These are phyloP conservation scores for Paraurostyla sp. DNA, from an alignment of 73 alveolate species.

Conservation along the genomic window DNA sequence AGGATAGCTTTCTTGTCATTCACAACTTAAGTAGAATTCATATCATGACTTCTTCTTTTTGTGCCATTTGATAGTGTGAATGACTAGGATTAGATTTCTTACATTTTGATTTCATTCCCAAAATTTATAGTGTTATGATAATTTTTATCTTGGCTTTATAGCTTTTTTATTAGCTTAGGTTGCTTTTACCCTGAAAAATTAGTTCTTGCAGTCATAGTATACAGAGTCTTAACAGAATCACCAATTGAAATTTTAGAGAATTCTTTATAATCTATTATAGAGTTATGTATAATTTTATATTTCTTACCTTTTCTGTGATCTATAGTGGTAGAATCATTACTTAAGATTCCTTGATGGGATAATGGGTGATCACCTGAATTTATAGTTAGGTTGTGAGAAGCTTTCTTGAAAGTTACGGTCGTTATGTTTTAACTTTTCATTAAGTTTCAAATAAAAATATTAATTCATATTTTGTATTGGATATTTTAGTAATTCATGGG, in stretches of 20 bases:
- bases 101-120: no score
- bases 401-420: no score
- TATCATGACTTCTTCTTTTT: background rate
- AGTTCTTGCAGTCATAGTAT: slow-evolving; percentile 44
- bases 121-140: background rate
- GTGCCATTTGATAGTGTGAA: no score
- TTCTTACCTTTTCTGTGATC: slow-evolving; percentile 11
- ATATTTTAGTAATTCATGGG: no score
- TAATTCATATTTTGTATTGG: no score
- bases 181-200: slow-evolving; percentile 28
- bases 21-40: background rate
- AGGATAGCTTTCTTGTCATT: background rate
- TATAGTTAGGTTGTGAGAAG: no score
- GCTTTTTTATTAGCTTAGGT: background rate
- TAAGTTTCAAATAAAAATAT: no score
- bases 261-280: slow-evolving; percentile 33
- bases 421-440: no score
- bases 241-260: slow-evolving; percentile 6
- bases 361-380: no score
- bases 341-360: no score
- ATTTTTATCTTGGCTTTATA: background rate
- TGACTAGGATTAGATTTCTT: no score
- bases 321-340: background rate
- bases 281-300: background rate
- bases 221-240: slow-evolving; percentile 21